Evolutionary conservation across 2,329 filamentous ascomycete genomes (phyloP), one percentile per base, ranked within the genome.

Genomic region (Sporothrix brunneoviolacea): DNA sequence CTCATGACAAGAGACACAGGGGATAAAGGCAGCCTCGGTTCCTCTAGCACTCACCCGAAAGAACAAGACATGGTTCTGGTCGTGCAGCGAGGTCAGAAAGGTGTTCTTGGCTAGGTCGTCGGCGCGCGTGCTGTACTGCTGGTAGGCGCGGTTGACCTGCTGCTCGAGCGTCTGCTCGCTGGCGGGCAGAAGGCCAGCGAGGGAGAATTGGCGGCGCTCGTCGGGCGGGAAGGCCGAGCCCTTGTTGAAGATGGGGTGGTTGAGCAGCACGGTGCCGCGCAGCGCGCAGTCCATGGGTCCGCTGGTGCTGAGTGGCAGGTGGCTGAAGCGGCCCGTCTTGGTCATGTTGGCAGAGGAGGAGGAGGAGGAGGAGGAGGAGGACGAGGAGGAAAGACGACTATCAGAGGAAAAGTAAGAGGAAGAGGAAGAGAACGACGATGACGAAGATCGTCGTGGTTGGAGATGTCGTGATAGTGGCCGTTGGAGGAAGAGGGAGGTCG

Each of bases 11-110:
- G 32, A 39, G 15, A 24, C 16, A 9, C n/a, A n/a, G n/a, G n/a
- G n/a, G n/a, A n/a, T n/a, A n/a, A n/a, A n/a, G n/a, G n/a, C n/a
- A n/a, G n/a, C n/a, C n/a, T n/a, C n/a, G n/a, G n/a, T n/a, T n/a
- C n/a, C n/a, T n/a, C n/a, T n/a, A 21, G 27, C 3, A 16, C 68
- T 55, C 58, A 86, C 84, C 64, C 75, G 82, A 65, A 83, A 94
- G 64, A 88, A 95, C 2, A 95, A 67, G 1, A 94, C 86, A 54
- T 86, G 79, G 66, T 93, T 95, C 66, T 95, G 90, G 59, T 88
- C 82, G 61, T 88, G 90, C 70, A 95, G 73, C 44, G 84, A 89
- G 0, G 86, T 87, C 73, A 95, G 77, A 62, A 95, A 95, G 0
- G 88, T 91, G 60, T 95, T 95, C 70, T 93, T 94, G 35, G 84